A percentile compares a stretch with the other conserved stretches of the same genome.
phyloP scores from a whole-genome alignment of 2,329 filamentous ascomycete species.

The Colletotrichum sublineola region DNA sequence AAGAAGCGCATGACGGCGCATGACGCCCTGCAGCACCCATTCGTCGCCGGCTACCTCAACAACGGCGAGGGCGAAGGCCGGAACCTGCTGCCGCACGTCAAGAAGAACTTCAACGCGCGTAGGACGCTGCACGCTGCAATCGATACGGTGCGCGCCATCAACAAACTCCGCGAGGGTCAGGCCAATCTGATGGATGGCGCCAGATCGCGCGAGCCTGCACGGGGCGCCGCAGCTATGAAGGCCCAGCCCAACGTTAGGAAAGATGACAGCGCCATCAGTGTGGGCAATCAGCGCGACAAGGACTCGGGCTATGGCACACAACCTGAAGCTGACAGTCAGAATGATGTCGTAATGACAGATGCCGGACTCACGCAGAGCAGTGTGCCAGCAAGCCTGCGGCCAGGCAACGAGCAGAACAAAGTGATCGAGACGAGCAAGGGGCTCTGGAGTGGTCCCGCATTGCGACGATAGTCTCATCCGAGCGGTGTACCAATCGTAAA shows the following conservation, averaged over 20 bases:
- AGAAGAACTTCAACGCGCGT: constrained; percentile 81
- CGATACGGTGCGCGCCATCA: constrained; percentile 78
- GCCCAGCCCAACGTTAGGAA: constrained; percentile 51
- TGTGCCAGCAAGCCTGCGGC: constrained; percentile 66
- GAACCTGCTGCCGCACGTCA: constrained; percentile 76
- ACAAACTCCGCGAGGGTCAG: constrained; percentile 76
- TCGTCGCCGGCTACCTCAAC: constrained; percentile 68
- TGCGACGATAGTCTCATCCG: constrained; percentile 36
- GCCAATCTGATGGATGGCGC: constrained; percentile 73
- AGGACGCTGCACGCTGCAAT: constrained; percentile 78
- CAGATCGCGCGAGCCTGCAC: constrained; percentile 63
- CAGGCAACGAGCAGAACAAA: constrained; percentile 67
- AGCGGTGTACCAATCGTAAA: constrained; percentile 14
- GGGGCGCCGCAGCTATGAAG: constrained; percentile 48
- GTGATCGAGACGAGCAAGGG: constrained; percentile 75
- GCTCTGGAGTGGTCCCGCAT: constrained; percentile 62
- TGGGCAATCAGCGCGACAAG: constrained; percentile 50
- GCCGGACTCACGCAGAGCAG: constrained; percentile 48
- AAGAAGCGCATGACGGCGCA: constrained; percentile 91
- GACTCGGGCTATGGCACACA: constrained; percentile 66
- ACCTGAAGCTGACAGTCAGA: constrained; percentile 49
- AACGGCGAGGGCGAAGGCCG: constrained; percentile 63
- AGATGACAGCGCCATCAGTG: constrained; percentile 61
- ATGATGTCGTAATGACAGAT: constrained; percentile 64
- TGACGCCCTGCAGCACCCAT: constrained; percentile 76